Percentiles rank a stretch among this genome's conserved stretches.
Conservation (phyloP, 345 rosid species). For the Pugionium dolabratum region DNA sequence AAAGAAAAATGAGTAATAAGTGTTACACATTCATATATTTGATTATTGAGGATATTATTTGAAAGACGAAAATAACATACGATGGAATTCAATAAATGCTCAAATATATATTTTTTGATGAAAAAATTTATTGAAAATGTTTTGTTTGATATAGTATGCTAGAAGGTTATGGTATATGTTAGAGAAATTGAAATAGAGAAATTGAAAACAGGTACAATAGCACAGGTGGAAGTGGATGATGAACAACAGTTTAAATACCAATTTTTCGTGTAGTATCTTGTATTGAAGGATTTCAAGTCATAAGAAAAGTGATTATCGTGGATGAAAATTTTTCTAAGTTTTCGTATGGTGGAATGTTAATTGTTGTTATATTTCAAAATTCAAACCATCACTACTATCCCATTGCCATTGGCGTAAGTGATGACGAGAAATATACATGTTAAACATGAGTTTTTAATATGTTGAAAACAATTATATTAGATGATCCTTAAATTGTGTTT, state of each 20-base stretch:
- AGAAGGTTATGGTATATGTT: background rate
- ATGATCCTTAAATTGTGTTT: background rate
- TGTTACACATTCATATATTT: too few relatives aligned
- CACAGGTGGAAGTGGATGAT: background rate
- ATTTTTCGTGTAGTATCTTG: background rate
- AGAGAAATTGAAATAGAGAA: background rate
- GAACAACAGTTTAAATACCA: too few relatives aligned
- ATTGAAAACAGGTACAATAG: background rate
- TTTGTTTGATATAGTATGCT: too few relatives aligned
- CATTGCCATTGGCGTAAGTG: background rate
- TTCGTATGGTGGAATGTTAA: background rate
- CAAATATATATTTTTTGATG: too few relatives aligned
- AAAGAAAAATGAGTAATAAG: too few relatives aligned
- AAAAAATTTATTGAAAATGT: too few relatives aligned
- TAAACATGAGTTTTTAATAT: background rate
- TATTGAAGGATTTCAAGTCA: background rate
- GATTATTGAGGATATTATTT: too few relatives aligned
- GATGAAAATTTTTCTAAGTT: background rate
- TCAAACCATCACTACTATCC: background rate
- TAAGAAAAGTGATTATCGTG: background rate
- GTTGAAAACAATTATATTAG: background rate
- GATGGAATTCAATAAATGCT: too few relatives aligned
- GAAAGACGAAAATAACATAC: too few relatives aligned
- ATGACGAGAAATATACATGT: conserved; percentile 7
- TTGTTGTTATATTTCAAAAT: conserved; percentile 2